Base-by-base conservation (phyloP, 2,329 filamentous ascomycete genomes). In the Beauveria sp. region DNA sequence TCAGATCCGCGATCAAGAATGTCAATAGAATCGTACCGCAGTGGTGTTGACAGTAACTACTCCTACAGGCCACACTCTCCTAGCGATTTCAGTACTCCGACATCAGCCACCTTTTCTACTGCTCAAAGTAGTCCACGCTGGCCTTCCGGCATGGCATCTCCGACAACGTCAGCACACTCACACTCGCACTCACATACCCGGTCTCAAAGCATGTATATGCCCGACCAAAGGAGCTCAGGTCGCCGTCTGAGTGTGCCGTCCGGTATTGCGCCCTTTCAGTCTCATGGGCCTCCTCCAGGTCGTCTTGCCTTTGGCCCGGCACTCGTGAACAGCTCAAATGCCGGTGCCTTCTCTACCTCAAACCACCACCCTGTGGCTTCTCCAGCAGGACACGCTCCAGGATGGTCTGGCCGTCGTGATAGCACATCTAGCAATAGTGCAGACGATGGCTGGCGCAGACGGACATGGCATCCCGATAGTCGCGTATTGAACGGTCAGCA, bases 381-480 rank as follows among this genome's bases (percentile, higher is more conserved):
- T 1, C 91, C 91, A 5, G 50, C 50, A 16, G 50, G 38, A 53
- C 49, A 30, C n/a, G 8, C 58, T 10, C 4, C 46, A 12, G 57
- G 38, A 8, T 60, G 57, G 57, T 89, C 86, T 1, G 81, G 78
- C 47, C 78, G 88, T 34, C 81, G 87, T 47, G 89, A 92, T 46
- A 89, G 89, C 0, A 78, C 78, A 3, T 77, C 81, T 9, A 84
- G 81, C 57, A 78, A 80, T 16, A 22, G n/a, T 22, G 77, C 83
- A 1, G 91, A 96, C 65, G 87, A 91, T 47, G 89, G 90, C 60
- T 90, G 87, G 83, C 86, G 92, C 65, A 81, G 93, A 64, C 84
- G 92, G 58, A 97, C 93, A 3, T 97, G 93, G 93, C 93, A 97
- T 73, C 90, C 91, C 0, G 90, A 91, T 64, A 89, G 86, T 63